Percentiles rank a stretch among this genome's conserved stretches.
phyloP scores from a whole-genome alignment of 2,329 filamentous ascomycete species.

The Fusarium tuaranense region DNA sequence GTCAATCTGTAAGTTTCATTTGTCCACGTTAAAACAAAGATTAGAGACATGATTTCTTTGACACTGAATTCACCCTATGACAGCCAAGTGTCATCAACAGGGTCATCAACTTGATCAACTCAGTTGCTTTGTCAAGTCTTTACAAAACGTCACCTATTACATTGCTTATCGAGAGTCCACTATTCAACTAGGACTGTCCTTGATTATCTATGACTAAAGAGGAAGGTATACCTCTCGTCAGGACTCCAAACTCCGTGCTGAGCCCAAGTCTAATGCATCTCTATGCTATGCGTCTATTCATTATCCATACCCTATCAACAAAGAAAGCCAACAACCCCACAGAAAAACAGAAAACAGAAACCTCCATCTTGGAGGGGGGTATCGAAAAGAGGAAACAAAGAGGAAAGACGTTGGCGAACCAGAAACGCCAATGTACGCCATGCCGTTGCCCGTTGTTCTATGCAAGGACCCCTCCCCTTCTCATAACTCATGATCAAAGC shows the following conservation, averaged over 20 bases:
- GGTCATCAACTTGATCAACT: background rate
- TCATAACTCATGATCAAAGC: constrained; percentile 2
- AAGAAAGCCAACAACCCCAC: background rate
- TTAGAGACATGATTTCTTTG: background rate
- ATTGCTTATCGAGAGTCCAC: background rate
- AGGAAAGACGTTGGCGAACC: background rate
- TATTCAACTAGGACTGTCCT: background rate
- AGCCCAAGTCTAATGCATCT: constrained; percentile 21
- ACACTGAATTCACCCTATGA: background rate
- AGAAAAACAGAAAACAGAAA: background rate
- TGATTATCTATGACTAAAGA: constrained; percentile 13
- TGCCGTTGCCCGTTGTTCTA: background rate
- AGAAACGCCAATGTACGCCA: background rate
- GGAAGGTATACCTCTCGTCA: background rate
- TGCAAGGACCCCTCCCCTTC: background rate
- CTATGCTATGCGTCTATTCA: constrained; percentile 9
- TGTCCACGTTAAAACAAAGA: background rate
- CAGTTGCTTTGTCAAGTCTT: background rate
- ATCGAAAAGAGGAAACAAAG: constrained; percentile 7
- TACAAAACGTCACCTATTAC: background rate
- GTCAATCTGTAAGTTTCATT: background rate
- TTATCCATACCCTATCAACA: constrained; percentile 9
- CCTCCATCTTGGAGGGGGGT: background rate
- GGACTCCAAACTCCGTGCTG: constrained; percentile 4
- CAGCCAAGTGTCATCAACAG: background rate